phyloP scores from a whole-genome alignment of 208 protist genomes.

The Zelonia costaricensis region DNA sequence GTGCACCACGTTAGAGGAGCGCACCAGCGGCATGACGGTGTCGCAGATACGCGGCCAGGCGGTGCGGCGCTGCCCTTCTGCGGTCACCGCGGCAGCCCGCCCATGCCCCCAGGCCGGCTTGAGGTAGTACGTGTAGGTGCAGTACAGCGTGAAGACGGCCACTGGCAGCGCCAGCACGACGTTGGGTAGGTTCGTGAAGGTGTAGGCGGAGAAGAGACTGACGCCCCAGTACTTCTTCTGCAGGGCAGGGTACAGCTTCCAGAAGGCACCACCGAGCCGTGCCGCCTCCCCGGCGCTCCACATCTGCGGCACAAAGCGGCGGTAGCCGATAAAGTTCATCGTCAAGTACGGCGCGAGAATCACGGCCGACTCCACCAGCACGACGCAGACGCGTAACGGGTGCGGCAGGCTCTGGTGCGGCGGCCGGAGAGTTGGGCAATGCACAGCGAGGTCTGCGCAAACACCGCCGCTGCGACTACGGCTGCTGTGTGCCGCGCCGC shows the following conservation, averaged over 20 bases:
- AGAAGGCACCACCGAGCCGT: slow-evolving; percentile 41
- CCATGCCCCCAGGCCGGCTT: slow-evolving; percentile 9
- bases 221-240: slow-evolving; percentile 85
- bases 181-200: slow-evolving; percentile 63
- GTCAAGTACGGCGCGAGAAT: slow-evolving; percentile 48
- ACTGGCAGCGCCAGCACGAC: slow-evolving; percentile 62
- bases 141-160: slow-evolving; percentile 28
- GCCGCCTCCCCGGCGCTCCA: slow-evolving; percentile 22
- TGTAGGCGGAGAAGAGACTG: slow-evolving; percentile 60
- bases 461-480: not conserved
- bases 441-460: not conserved
- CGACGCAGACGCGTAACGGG: slow-evolving; percentile 38
- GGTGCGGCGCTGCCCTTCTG: too few relatives aligned
- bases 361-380: slow-evolving; percentile 36
- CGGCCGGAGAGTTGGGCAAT: slow-evolving; percentile 8
- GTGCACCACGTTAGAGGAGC: slow-evolving; percentile 58
- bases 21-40: slow-evolving; percentile 12
- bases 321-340: slow-evolving; percentile 63
- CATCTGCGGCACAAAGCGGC: slow-evolving; percentile 38
- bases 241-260: slow-evolving; percentile 64
- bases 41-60: slow-evolving; percentile 1
- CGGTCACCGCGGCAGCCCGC: not conserved
- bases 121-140: slow-evolving; percentile 31
- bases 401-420: slow-evolving; percentile 38
- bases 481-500: not conserved